Conservation (phyloP, 768 basidiomycete species). For the Boletus rubropictus region DNA sequence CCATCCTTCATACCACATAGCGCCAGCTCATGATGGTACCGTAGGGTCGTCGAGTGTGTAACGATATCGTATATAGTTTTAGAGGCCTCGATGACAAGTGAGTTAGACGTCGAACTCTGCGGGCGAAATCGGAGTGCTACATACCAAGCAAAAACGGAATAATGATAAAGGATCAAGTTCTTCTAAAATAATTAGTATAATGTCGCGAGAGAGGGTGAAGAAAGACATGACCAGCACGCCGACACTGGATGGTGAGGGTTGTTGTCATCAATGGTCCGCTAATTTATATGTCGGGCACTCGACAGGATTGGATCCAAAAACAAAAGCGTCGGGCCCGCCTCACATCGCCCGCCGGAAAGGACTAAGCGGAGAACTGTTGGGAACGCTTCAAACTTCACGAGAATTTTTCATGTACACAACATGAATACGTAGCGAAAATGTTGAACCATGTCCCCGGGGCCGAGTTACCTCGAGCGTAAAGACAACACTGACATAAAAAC, state of each 20-base stretch:
- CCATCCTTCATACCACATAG: constrained; percentile 29
- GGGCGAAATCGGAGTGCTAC: background rate
- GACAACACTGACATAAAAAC: constrained; percentile 26
- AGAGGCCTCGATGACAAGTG: constrained; percentile 20
- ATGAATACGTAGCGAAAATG: constrained; percentile 25
- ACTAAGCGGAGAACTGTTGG: constrained; percentile 26
- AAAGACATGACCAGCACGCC: constrained; percentile 34
- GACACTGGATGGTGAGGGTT: constrained; percentile 18
- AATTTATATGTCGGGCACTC: constrained; percentile 30
- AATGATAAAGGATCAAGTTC: constrained; percentile 32
- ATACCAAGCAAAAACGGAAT: constrained; percentile 29
- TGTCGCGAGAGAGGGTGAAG: constrained; percentile 29
- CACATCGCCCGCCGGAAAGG: constrained; percentile 28
- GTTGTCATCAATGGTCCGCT: constrained; percentile 1
- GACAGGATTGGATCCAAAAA: constrained; percentile 25
- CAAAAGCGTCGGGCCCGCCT: constrained; percentile 32
- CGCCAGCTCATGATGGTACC: constrained; percentile 30
- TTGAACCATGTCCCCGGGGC: constrained; percentile 18
- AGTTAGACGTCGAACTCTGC: background rate
- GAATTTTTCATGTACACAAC: constrained; percentile 24
- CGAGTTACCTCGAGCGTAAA: constrained; percentile 19
- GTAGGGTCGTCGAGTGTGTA: constrained; percentile 24
- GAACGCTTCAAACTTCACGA: constrained; percentile 24
- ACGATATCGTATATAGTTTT: constrained; percentile 18
- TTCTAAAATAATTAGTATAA: constrained; percentile 29